Evolutionary conservation across 352 stramenopile species (phyloP).

Genomic region (Pythium phragmiticola): DNA sequence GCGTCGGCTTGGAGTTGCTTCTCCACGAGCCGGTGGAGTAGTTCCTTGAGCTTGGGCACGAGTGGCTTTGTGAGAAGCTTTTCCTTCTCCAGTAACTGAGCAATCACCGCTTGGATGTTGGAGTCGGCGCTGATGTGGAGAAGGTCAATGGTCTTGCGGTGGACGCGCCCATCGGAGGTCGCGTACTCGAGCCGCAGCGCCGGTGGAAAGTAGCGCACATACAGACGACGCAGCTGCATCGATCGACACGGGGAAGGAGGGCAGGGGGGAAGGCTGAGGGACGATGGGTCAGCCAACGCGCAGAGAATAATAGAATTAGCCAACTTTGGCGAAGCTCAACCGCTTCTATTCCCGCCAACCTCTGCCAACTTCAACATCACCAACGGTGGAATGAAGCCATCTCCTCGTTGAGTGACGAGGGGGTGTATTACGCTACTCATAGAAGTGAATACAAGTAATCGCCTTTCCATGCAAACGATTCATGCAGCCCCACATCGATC

Average conservation of each 20-base stretch:
- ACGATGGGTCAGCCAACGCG: not conserved
- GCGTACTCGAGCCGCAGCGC: slow-evolving; percentile 64
- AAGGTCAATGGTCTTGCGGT: slow-evolving; percentile 64
- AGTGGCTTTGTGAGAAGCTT: slow-evolving; percentile 49
- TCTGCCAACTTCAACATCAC: too few species aligned
- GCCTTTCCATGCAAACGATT: too few species aligned
- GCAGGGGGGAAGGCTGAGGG: not conserved
- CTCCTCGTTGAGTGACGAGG: too few species aligned
- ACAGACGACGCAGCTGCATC: slow-evolving; percentile 71
- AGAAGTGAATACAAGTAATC: too few species aligned
- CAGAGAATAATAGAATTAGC: slow-evolving; percentile 3
- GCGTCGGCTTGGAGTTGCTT: slow-evolving; percentile 50
- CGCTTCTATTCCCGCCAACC: too few species aligned
- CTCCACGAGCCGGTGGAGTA: slow-evolving; percentile 71
- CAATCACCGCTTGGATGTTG: slow-evolving; percentile 53
- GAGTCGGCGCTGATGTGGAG: slow-evolving; percentile 65
- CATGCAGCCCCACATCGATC: too few species aligned
- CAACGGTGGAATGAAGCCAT: too few species aligned
- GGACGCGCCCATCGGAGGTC: slow-evolving; percentile 38
- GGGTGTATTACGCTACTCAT: too few species aligned
- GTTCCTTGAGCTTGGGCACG: slow-evolving; percentile 45
- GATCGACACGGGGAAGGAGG: not conserved
- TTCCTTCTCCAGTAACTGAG: slow-evolving; percentile 57
- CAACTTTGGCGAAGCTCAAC: too few species aligned
- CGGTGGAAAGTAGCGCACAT: slow-evolving; percentile 72